Percentiles rank a stretch among this genome's conserved stretches.
phyloP scores from a whole-genome alignment of 306 rosid species.

The Dryas alaskensis region DNA sequence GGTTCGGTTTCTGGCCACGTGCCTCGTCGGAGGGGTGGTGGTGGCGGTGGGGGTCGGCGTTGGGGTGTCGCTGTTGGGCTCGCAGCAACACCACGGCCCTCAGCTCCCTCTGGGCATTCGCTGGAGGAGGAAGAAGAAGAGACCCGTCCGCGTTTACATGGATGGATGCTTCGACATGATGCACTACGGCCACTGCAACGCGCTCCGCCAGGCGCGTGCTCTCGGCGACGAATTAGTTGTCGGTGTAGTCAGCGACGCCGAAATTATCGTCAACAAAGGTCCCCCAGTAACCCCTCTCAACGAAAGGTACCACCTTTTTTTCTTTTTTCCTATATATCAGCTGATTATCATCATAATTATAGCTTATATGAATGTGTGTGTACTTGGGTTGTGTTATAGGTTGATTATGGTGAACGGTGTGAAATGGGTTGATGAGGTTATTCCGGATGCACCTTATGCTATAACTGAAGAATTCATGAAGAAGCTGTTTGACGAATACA shows the following conservation, averaged over 20 bases:
- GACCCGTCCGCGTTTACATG: constrained; percentile 61
- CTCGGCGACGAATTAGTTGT: constrained; percentile 59
- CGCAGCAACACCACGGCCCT: constrained; percentile 18
- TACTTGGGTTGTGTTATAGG: constrained; percentile 21
- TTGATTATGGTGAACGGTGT: constrained; percentile 61
- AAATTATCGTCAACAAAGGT: constrained; percentile 53
- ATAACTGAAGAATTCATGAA: constrained; percentile 62
- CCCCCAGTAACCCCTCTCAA: constrained; percentile 59
- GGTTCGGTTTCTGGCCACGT: constrained; percentile 56
- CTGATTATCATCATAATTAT: neutral
- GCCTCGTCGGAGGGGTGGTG: constrained; percentile 62
- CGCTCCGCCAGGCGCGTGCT: constrained; percentile 67
- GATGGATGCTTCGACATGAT: constrained; percentile 68
- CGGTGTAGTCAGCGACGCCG: constrained; percentile 60
- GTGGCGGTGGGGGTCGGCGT: constrained; percentile 24
- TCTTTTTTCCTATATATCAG: neutral
- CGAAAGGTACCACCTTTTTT: constrained; percentile 39
- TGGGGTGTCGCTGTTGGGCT: constrained; percentile 46
- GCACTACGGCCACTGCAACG: constrained; percentile 73
- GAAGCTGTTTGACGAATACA: constrained; percentile 54
- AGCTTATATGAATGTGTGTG: neutral
- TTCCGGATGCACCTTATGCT: constrained; percentile 61
- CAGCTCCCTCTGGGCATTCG: constrained; percentile 36
- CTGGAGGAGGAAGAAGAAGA: constrained; percentile 46
- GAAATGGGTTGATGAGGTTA: constrained; percentile 65